A percentile compares a stretch with the other conserved stretches of the same genome.
Evolutionary conservation across 140 eudicot species (phyloP).

Genomic region (Erigeron philadelphicus): DNA sequence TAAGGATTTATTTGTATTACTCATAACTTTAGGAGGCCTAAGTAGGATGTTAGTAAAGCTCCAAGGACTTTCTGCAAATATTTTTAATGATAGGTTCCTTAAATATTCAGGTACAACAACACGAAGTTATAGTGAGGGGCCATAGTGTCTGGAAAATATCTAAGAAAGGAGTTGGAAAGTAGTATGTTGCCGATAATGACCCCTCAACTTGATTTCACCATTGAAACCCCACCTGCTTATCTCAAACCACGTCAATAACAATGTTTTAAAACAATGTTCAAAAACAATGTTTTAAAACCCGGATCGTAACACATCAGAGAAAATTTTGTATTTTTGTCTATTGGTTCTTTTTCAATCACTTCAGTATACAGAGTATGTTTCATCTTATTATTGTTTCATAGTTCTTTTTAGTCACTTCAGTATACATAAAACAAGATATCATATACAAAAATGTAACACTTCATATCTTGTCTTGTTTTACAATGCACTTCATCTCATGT

Average conservation of each 20-base stretch:
- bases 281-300: background rate
- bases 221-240: slow-evolving; percentile 3
- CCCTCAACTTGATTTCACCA: slow-evolving; percentile 17
- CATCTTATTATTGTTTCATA: background rate
- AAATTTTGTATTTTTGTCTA: background rate
- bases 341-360: background rate
- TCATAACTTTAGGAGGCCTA: too few species aligned
- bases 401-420: background rate
- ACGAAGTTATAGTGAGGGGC: slow-evolving; percentile 3
- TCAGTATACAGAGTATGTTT: background rate
- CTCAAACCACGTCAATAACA: slow-evolving; percentile 16
- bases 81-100: background rate
- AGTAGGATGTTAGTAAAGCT: too few species aligned
- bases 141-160: slow-evolving; percentile 31
- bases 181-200: slow-evolving; percentile 16
- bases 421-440: too few species aligned
- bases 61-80: too few species aligned
- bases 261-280: background rate
- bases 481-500: background rate
- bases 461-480: background rate
- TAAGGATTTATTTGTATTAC: too few species aligned
- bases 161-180: slow-evolving; percentile 9
- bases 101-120: slow-evolving; percentile 8
- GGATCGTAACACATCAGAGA: background rate
- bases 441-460: background rate